Evolutionary conservation across 2,329 filamentous ascomycete species (phyloP), one percentile per base, ranked within the genome.

Genomic region (Calonectria pauciramosa): DNA sequence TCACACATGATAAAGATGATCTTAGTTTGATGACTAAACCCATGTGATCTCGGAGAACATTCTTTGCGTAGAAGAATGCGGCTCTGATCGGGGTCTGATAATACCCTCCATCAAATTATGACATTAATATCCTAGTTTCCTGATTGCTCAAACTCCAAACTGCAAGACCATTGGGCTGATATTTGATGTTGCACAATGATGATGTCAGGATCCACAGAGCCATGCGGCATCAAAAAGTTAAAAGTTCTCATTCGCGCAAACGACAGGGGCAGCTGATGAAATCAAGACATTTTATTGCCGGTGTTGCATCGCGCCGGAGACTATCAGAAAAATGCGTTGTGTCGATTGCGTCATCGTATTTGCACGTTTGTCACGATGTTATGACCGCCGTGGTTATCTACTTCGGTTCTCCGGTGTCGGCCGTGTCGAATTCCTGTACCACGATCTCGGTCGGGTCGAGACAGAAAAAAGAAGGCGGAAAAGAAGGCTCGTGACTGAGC

Each of bases 201-300:
- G 66, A 49, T 49, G 67, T 60, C 52, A 60, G 67, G 32, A 49
- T 36, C 49, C 49, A 56, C 65, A 34, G 26, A 54, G 7, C 47
- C 41, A 69, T 20, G 38, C 30, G 54, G 16, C 36, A 63, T 18
- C 38, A 36, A 41, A 41, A 28, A 36, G 20, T 41, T 41, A 16
- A 28, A 63, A 26, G 23, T 16, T 41, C n/a, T 41, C 11, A n/a
- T 63, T 63, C 23, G 56, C 23, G 38, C 32, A 18, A 36, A 26
- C 26, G 56, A 18, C 38, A 26, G 23, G 56, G 34, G 16, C 34
- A 60, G 38, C 4, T 47, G 8, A 18, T n/a, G 8, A 47, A 23
- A 47, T 10, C 10, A 47, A 23, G 44, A 13, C 44, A 4, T 38
- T 11, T 38, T 11, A 41, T 41, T 26, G 14, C 32, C 32, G 26